Conservation (phyloP, 805 yeast species). For the Ogataea degrootiae region DNA sequence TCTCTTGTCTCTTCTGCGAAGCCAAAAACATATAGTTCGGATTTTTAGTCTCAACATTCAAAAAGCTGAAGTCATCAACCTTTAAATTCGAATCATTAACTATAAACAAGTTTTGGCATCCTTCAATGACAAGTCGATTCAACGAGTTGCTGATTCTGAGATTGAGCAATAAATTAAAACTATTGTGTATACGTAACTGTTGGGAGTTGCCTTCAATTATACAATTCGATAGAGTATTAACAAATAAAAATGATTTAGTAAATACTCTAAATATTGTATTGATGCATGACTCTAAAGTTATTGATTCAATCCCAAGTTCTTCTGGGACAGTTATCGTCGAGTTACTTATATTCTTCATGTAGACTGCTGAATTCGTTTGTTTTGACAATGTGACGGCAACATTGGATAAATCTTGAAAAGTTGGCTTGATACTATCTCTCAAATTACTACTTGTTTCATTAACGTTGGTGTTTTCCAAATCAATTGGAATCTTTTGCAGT, state of each 20-base stretch:
- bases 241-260: slow-evolving; percentile 20
- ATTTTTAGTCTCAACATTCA: slow-evolving; percentile 12
- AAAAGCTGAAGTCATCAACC: slow-evolving; percentile 28
- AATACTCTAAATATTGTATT: slow-evolving; percentile 11
- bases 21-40: slow-evolving; percentile 14
- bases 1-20: background rate
- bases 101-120: slow-evolving; percentile 14
- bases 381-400: background rate
- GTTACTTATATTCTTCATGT: slow-evolving; percentile 7
- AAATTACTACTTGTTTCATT: background rate
- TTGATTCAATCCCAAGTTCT: slow-evolving; percentile 9
- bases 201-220: slow-evolving; percentile 16
- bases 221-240: slow-evolving; percentile 10
- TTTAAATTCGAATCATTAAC: slow-evolving; percentile 4
- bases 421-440: slow-evolving; percentile 5
- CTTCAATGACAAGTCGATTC: slow-evolving; percentile 24
- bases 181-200: slow-evolving; percentile 26
- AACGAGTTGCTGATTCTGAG: slow-evolving; percentile 9
- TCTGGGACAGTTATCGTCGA: slow-evolving; percentile 10
- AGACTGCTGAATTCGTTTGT: slow-evolving; percentile 2
- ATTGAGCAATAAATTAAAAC: slow-evolving; percentile 6
- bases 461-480: background rate
- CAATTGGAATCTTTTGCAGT: slow-evolving; percentile 4
- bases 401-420: background rate
- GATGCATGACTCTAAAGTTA: slow-evolving; percentile 15